Conservation (phyloP, 83 land plant species). For the Larix sibirica region DNA sequence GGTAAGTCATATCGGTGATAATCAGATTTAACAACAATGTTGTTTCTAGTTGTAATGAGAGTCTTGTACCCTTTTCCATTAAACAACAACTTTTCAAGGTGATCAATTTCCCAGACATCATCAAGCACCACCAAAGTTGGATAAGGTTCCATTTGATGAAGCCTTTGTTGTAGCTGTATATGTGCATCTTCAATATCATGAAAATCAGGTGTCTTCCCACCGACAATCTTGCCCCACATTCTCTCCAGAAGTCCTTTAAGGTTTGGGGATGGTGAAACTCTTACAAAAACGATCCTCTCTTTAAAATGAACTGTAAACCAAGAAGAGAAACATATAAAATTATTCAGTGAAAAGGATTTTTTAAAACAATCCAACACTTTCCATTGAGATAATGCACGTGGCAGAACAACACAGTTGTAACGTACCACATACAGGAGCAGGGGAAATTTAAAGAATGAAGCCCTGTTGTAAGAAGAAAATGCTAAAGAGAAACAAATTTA, state of each 20-base stretch:
- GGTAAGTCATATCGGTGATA: not conserved
- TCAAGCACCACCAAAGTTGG: conserved; percentile 11
- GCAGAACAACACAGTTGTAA: not conserved
- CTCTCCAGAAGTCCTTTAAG: conserved; percentile 5
- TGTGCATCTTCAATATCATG: conserved; percentile 9
- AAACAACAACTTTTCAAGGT: conserved; percentile 6
- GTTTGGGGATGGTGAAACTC: conserved; percentile 15
- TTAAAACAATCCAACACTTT: not conserved
- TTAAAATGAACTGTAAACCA: not conserved
- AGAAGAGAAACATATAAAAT: not conserved
- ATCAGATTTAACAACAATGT: not conserved
- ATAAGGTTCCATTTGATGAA: not conserved
- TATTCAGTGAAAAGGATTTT: not conserved
- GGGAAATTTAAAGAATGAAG: not conserved
- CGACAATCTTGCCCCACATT: conserved; percentile 2
- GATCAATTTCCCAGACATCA: conserved; percentile 2
- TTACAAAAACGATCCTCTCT: not conserved
- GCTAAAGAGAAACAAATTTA: no score
- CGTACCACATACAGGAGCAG: not conserved
- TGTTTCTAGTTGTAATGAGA: conserved; percentile 6
- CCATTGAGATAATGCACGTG: not conserved
- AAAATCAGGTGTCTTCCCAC: not conserved
- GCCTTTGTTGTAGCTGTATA: not conserved
- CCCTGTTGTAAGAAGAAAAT: no score
- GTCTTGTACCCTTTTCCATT: conserved; percentile 9